A percentile compares a stretch with the other conserved stretches of the same genome.
These are phyloP conservation scores for Pyronema domesticum DNA, from an alignment of 495 filamentous ascomycete species.

Conservation along the genomic window DNA sequence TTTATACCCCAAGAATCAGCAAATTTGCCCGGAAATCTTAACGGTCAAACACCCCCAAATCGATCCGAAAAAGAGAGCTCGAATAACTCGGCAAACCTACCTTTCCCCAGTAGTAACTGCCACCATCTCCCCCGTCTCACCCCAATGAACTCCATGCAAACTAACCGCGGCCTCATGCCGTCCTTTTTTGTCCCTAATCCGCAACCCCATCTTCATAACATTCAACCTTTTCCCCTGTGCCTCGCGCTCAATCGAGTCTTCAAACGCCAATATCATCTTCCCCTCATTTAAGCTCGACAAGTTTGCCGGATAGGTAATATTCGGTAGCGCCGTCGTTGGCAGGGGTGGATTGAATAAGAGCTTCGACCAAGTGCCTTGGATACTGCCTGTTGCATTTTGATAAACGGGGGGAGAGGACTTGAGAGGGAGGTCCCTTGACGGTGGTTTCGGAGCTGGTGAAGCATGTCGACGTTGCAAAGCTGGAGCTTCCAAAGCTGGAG, in stretches of 20 bases:
- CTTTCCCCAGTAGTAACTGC: conserved; percentile 82
- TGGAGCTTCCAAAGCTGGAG: background rate
- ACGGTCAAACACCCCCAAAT: background rate
- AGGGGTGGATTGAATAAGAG: background rate
- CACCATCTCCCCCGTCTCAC: conserved; percentile 52
- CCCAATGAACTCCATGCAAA: conserved; percentile 70
- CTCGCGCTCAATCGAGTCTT: conserved; percentile 14
- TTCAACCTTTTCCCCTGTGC: conserved; percentile 9
- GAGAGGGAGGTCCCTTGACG: background rate
- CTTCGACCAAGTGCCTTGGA: conserved; percentile 8
- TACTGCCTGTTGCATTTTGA: conserved; percentile 3
- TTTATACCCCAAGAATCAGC: background rate
- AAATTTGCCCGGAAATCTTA: conserved; percentile 1
- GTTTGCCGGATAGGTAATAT: conserved; percentile 9
- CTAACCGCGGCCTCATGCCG: conserved; percentile 54
- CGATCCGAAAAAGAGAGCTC: background rate
- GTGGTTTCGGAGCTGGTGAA: background rate
- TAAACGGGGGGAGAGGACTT: background rate
- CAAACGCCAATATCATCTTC: conserved; percentile 18
- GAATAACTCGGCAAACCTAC: conserved; percentile 15
- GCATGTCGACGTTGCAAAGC: too few relatives aligned
- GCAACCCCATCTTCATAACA: conserved; percentile 16
- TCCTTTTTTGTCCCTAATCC: conserved; percentile 19
- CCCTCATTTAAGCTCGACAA: conserved; percentile 6
- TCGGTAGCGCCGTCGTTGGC: conserved; percentile 3